Evolutionary conservation across 2,329 filamentous ascomycete species (phyloP).

Genomic region (Talaromyces sp.): DNA sequence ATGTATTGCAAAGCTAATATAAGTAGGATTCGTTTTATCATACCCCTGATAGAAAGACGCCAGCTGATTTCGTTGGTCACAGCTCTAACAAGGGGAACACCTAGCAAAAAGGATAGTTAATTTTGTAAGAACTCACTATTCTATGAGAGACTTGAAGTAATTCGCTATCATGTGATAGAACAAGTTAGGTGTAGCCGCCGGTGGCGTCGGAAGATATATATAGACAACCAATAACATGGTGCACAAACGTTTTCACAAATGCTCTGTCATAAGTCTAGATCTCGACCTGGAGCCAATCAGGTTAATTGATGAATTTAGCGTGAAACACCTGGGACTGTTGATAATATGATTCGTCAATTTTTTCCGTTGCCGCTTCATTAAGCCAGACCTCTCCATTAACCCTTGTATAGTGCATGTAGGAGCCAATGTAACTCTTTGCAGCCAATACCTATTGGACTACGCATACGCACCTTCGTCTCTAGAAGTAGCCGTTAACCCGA

Average conservation of each 20-base stretch:
- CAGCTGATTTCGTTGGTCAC: neutral
- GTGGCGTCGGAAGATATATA: neutral
- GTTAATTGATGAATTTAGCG: neutral
- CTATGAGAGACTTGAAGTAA: neutral
- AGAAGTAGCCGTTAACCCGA: neutral
- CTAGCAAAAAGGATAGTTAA: neutral
- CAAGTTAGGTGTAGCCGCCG: neutral
- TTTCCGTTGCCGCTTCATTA: neutral
- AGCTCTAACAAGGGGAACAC: neutral
- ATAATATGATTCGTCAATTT: neutral
- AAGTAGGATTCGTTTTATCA: slow-evolving; percentile 4
- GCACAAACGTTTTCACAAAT: neutral
- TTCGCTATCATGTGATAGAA: neutral
- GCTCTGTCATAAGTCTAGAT: neutral
- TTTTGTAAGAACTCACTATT: too few species aligned
- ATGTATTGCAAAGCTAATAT: slow-evolving; percentile 1
- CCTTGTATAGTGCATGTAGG: neutral
- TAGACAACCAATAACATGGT: neutral
- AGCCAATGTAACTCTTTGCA: neutral
- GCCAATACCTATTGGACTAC: neutral
- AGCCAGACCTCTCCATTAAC: neutral
- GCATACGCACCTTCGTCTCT: neutral
- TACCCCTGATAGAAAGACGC: slow-evolving; percentile 1
- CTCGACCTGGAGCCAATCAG: neutral
- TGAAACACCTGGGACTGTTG: neutral